Evolutionary conservation across 1,139 yeast species (phyloP).

Genomic region (Diutina catenulata): DNA sequence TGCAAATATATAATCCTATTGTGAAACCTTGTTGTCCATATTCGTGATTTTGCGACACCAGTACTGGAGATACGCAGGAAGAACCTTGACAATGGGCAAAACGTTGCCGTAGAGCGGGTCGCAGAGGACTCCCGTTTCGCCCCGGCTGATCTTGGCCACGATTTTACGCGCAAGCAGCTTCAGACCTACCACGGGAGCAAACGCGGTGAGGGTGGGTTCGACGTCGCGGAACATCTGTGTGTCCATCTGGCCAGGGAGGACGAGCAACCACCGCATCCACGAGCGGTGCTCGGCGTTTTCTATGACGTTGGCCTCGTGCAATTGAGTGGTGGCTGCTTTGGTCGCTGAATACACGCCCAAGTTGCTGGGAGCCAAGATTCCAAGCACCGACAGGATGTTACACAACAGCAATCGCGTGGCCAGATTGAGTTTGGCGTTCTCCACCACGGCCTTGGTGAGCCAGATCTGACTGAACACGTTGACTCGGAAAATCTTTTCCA

Average conservation of each 20-base stretch:
- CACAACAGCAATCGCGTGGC: conserved; percentile 29
- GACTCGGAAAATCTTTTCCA: conserved; percentile 32
- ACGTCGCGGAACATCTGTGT: conserved; percentile 55
- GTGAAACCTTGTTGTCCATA: conserved; percentile 32
- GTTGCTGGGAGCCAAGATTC: conserved; percentile 58
- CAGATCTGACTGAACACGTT: conserved; percentile 48
- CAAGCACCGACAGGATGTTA: conserved; percentile 58
- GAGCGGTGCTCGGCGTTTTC: conserved; percentile 24
- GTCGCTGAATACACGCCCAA: conserved; percentile 55
- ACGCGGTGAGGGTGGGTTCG: conserved; percentile 40
- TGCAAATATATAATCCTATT: neutral
- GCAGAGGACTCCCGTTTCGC: conserved; percentile 42
- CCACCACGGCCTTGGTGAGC: conserved; percentile 32
- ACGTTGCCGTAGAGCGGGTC: conserved; percentile 52
- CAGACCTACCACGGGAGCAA: conserved; percentile 52
- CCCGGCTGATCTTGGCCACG: conserved; percentile 25
- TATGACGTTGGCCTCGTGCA: conserved; percentile 46
- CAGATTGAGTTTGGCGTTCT: conserved; percentile 13
- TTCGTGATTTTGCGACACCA: conserved; percentile 38
- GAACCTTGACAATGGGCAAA: conserved; percentile 36
- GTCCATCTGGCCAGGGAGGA: conserved; percentile 57
- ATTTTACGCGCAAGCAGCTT: conserved; percentile 31
- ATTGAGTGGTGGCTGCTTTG: conserved; percentile 48
- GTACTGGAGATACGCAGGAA: conserved; percentile 40
- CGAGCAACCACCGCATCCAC: conserved; percentile 33